phyloP scores from a whole-genome alignment of 2,329 filamentous ascomycete species.

The Trichoderma atrobrunneum region DNA sequence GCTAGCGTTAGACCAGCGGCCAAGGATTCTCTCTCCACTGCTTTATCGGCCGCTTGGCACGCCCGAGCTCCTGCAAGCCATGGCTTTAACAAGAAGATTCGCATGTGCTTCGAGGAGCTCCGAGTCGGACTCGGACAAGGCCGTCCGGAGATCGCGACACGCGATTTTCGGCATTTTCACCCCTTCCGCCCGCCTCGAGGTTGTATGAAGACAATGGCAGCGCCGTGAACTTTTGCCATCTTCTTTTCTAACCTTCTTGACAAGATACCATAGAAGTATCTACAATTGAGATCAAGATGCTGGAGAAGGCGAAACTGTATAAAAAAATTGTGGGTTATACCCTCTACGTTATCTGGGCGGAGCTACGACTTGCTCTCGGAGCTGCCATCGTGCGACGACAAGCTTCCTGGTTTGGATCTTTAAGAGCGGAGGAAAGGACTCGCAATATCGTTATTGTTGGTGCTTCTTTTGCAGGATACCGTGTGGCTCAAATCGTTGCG shows the following conservation, averaged over 20 bases:
- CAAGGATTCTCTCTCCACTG: not conserved
- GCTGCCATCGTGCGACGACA: slow-evolving; percentile 21
- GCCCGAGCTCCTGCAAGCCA: not conserved
- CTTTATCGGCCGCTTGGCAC: not conserved
- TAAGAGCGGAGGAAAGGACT: slow-evolving; percentile 26
- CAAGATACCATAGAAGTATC: not conserved
- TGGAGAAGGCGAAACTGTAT: slow-evolving; percentile 33
- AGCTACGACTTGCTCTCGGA: slow-evolving; percentile 24
- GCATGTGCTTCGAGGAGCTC: not conserved
- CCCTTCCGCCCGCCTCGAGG: not conserved
- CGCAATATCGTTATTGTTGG: slow-evolving; percentile 55
- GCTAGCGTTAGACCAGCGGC: not conserved
- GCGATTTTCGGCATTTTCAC: not conserved
- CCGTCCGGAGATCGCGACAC: not conserved
- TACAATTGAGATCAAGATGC: slow-evolving; percentile 20
- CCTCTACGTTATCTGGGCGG: slow-evolving; percentile 25
- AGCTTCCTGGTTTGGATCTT: slow-evolving; percentile 19
- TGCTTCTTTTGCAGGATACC: slow-evolving; percentile 56
- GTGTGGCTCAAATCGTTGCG: slow-evolving; percentile 48
- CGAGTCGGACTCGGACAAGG: slow-evolving; percentile 11
- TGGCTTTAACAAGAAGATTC: not conserved
- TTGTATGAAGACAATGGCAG: not conserved
- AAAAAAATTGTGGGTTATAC: slow-evolving; percentile 30
- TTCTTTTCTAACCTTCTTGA: not conserved
- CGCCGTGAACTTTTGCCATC: not conserved